phyloP scores from a whole-genome alignment of 306 rosid species.

The Fagus crenata region DNA sequence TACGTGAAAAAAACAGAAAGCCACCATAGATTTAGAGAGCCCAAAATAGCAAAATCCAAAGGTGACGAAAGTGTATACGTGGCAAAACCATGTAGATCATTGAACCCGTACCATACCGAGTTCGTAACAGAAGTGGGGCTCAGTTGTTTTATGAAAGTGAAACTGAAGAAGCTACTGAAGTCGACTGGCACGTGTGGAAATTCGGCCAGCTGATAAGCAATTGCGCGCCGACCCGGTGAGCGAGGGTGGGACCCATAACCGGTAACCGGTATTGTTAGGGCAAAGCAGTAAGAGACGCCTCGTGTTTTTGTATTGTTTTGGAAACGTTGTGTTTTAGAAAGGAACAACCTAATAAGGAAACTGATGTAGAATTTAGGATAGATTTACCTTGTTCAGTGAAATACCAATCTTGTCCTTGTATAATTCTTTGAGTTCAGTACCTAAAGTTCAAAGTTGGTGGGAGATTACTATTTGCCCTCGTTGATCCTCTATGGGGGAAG shows the following conservation, averaged over 20 bases:
- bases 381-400: not conserved
- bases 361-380: not conserved
- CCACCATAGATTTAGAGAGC: not conserved
- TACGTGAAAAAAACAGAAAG: not conserved
- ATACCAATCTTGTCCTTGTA: not conserved
- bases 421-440: not conserved
- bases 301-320: not conserved
- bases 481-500: too few relatives aligned
- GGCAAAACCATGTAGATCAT: not conserved
- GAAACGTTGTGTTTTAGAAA: constrained; percentile 1
- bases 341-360: not conserved
- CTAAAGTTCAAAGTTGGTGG: not conserved
- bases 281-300: not conserved
- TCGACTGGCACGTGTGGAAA: constrained; percentile 12
- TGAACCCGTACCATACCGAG: too few relatives aligned
- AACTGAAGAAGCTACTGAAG: not conserved
- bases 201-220: not conserved
- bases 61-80: not conserved
- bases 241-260: not conserved
- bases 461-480: too few relatives aligned
- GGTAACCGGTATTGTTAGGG: constrained; percentile 8
- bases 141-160: not conserved
- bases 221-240: not conserved
- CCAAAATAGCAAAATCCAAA: not conserved
- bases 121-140: too few relatives aligned